phyloP scores from a whole-genome alignment of 2,329 filamentous ascomycete genomes.

The Microdochium nivale region DNA sequence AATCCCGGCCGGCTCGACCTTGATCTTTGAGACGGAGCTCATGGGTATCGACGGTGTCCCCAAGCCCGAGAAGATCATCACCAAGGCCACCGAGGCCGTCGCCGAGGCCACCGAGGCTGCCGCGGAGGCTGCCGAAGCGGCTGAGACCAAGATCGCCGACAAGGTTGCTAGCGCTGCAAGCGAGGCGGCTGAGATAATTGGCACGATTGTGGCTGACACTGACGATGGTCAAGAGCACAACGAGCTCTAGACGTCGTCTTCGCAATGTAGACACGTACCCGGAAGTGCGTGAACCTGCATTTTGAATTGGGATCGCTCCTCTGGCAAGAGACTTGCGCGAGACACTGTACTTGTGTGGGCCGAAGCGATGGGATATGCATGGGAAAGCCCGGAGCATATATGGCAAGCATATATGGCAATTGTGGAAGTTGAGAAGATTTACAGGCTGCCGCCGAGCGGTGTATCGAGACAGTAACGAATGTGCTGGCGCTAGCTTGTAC shows the following conservation, averaged over 20 bases:
- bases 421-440: no score
- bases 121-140: conserved; percentile 17
- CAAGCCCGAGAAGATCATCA: conserved; percentile 36
- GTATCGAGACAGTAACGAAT: no score
- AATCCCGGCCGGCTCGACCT: conserved; percentile 72
- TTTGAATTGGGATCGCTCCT: no score
- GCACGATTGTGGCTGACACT: conserved; percentile 42
- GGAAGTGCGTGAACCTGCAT: no score
- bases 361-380: no score
- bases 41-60: conserved; percentile 71
- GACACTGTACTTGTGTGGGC: no score
- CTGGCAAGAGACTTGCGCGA: no score
- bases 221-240: conserved; percentile 50
- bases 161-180: conserved; percentile 35
- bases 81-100: conserved; percentile 22
- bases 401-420: no score
- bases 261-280: no score
- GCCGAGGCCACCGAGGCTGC: conserved; percentile 11
- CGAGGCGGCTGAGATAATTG: conserved; percentile 42
- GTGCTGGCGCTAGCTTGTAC: no score
- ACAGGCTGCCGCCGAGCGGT: no score
- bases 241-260: conserved; percentile 37
- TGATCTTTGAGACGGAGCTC: conserved; percentile 89
- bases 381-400: no score
- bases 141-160: conserved; percentile 30